Percentiles rank a stretch among this genome's conserved stretches.
Evolutionary conservation across 768 basidiomycete genomes (phyloP).

Genomic region (Boletus eberwhitei): DNA sequence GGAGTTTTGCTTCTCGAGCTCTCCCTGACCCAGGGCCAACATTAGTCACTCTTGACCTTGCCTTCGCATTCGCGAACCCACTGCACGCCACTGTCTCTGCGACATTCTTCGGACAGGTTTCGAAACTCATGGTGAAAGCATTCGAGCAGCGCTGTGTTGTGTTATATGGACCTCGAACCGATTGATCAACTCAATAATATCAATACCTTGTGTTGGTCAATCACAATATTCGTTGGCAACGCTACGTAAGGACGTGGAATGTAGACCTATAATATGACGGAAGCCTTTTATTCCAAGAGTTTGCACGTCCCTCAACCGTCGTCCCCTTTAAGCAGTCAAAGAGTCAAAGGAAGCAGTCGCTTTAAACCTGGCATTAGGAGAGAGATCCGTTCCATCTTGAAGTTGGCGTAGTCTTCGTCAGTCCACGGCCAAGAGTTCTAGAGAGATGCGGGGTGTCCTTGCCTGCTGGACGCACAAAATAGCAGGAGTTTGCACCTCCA

Average conservation of each 20-base stretch:
- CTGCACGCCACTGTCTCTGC: slow-evolving; percentile 80
- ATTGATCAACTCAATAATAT: slow-evolving; percentile 6
- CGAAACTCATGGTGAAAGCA: slow-evolving; percentile 84
- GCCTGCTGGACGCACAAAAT: background rate
- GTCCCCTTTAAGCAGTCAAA: background rate
- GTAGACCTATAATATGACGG: background rate
- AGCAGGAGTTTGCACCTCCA: background rate
- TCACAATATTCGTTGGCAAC: background rate
- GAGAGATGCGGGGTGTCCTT: background rate
- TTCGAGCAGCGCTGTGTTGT: slow-evolving; percentile 82
- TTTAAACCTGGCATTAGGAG: background rate
- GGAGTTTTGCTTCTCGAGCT: background rate
- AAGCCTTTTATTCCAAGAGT: background rate
- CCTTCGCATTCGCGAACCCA: slow-evolving; percentile 85
- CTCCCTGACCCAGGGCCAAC: slow-evolving; percentile 48
- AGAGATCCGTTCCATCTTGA: background rate
- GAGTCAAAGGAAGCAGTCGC: background rate
- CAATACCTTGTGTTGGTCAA: background rate
- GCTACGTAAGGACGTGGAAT: background rate
- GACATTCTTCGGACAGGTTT: slow-evolving; percentile 83
- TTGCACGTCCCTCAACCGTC: background rate
- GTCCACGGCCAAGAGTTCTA: background rate
- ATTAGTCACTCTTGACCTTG: slow-evolving; percentile 78
- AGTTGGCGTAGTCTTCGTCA: background rate
- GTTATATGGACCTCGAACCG: slow-evolving; percentile 57